Percentiles rank a stretch among this genome's conserved stretches.
Conservation (phyloP, 495 filamentous ascomycete genomes). For the Aspergillus mulundensis region DNA sequence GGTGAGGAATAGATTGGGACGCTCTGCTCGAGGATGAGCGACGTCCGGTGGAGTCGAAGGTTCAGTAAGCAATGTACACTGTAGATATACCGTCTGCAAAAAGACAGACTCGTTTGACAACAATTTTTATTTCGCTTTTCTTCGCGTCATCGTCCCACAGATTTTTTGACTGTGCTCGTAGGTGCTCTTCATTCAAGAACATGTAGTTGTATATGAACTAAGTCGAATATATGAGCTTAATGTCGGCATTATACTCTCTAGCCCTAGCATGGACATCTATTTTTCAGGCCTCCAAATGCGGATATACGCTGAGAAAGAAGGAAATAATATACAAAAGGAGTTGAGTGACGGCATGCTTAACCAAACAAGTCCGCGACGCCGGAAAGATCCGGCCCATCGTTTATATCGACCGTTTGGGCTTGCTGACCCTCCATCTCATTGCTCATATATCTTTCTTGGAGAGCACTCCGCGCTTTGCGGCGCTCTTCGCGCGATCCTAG, state of each 20-base stretch:
- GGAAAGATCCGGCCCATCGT: conserved; percentile 57
- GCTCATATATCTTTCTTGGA: conserved; percentile 55
- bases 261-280: conserved; percentile 9
- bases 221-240: background rate
- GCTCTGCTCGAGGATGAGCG: background rate
- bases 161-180: background rate
- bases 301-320: background rate
- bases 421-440: conserved; percentile 46
- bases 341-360: conserved; percentile 16
- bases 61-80: conserved; percentile 19
- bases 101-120: conserved; percentile 29
- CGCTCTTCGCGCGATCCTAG: conserved; percentile 46
- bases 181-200: background rate
- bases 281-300: conserved; percentile 2
- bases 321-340: conserved; percentile 11
- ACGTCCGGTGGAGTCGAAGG: background rate
- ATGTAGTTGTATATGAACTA: background rate
- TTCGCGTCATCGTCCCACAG: background rate
- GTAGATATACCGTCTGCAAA: conserved; percentile 42
- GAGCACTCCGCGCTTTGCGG: conserved; percentile 46
- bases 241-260: background rate
- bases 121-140: conserved; percentile 18
- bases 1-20: background rate
- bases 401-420: conserved; percentile 44
- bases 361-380: conserved; percentile 69